Evolutionary conservation across 495 filamentous ascomycete genomes (phyloP).

Genomic region (Pseudevernia furfuracea): DNA sequence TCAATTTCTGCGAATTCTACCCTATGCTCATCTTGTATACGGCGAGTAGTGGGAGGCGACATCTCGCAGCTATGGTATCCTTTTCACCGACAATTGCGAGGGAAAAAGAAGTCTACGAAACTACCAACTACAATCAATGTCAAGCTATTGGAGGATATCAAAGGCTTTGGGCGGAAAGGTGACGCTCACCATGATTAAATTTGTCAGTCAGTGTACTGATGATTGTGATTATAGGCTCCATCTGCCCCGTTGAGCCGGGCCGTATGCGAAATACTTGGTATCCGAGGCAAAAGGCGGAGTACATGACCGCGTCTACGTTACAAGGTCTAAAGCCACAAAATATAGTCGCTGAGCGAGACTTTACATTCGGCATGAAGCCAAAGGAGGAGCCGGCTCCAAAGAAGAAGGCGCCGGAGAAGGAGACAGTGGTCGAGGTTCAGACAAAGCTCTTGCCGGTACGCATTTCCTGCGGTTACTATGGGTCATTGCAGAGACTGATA

Average conservation of each 20-base stretch:
- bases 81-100: slow-evolving; percentile 40
- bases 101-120: slow-evolving; percentile 47
- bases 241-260: slow-evolving; percentile 46
- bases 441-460: slow-evolving; percentile 30
- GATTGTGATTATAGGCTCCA: slow-evolving; percentile 35
- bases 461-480: slow-evolving; percentile 1
- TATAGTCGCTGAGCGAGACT: slow-evolving; percentile 41
- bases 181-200: neutral
- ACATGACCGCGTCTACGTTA: slow-evolving; percentile 39
- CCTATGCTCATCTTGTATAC: slow-evolving; percentile 27
- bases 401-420: slow-evolving; percentile 15
- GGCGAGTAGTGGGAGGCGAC: slow-evolving; percentile 23
- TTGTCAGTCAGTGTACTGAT: neutral
- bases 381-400: slow-evolving; percentile 1
- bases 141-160: slow-evolving; percentile 51
- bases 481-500: neutral
- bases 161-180: slow-evolving; percentile 54
- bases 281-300: slow-evolving; percentile 46
- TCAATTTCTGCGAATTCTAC: neutral
- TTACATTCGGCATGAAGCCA: slow-evolving; percentile 31
- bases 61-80: slow-evolving; percentile 11
- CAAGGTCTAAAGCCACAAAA: slow-evolving; percentile 38
- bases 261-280: slow-evolving; percentile 51
- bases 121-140: slow-evolving; percentile 47
- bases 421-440: slow-evolving; percentile 22